phyloP scores from a whole-genome alignment of 1,139 yeast genomes.

The Protomyces pachydermus region DNA sequence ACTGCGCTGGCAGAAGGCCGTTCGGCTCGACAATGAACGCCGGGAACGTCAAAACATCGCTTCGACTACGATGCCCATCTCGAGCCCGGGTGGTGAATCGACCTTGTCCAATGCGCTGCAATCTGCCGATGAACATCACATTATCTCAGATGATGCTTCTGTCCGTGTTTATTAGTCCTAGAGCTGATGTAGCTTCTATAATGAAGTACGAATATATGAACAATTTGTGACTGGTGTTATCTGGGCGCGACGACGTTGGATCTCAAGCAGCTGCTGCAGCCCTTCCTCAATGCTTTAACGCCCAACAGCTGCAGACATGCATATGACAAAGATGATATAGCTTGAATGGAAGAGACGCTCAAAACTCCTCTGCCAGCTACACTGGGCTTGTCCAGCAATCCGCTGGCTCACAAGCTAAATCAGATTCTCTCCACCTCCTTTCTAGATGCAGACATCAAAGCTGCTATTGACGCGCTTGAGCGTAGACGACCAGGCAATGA shows the following conservation, averaged over 20 bases:
- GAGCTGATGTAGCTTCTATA: too few species aligned
- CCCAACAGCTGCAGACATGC: too few species aligned
- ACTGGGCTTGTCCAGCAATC: constrained; percentile 3
- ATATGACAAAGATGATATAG: not conserved
- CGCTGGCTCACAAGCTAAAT: constrained; percentile 23
- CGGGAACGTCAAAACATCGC: not conserved
- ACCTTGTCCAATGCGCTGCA: not conserved
- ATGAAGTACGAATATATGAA: not conserved
- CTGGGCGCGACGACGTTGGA: too few species aligned
- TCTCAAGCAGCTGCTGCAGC: too few species aligned
- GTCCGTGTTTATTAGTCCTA: not conserved
- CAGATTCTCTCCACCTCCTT: constrained; percentile 41
- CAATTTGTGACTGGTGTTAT: not conserved
- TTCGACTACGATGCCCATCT: too few species aligned
- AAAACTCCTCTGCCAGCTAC: constrained; percentile 8
- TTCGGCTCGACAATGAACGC: not conserved
- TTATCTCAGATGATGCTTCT: not conserved
- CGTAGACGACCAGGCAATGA: constrained; percentile 36
- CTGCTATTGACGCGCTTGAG: constrained; percentile 40
- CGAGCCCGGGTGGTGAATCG: not conserved
- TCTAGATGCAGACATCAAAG: constrained; percentile 40
- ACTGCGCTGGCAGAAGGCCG: not conserved
- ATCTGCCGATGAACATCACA: not conserved
- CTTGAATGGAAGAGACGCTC: not conserved
- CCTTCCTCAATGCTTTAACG: too few species aligned